Base-by-base conservation (phyloP, 768 basidiomycete species). In the Tephrocybe sp. region DNA sequence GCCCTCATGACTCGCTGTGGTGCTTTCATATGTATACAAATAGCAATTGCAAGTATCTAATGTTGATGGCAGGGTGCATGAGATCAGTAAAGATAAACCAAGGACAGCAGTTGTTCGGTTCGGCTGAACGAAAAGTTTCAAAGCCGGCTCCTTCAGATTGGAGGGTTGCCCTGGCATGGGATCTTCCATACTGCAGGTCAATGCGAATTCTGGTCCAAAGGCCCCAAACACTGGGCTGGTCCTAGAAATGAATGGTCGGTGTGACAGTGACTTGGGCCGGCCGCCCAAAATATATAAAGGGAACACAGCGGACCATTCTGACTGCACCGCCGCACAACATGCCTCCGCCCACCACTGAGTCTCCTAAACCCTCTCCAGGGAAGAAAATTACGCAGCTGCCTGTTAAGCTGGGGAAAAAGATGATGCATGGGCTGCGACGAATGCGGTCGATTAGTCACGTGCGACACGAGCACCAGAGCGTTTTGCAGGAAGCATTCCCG, bases 401-500 rank as follows among this genome's bases (percentile, higher is more conserved):
- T 39, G 59, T 50, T 31, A 58, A 57, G 45, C 43, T 67, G 30
- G 59, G 58, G 8, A 61, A 52, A 49, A 60, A 56, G 40, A 56
- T 66, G 18, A 63, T 55, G 47, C 47, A 38, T 52, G 51, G 53
- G 13, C 53, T 59, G 18, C 54, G 31, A 11, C 47, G 52, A 21
- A 38, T 59, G 25, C 30, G 48, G 15, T 50, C 55, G 1, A 12
- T 44, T 4, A 43, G 47, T 51, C 53, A 54, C 57, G 53, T 57
- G 56, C 55, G 59, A 56, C 57, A 61, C 47, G 63, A 67, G 47
- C 57, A 64, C 29, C 41, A 55, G 18, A 47, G 51, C 31, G 49
- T 45, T 34, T 39, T 50, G n/a, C 44, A 42, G 1, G 54, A 60
- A 31, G 54, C 56, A 43, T 58, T 58, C 56, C 53, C 54, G 51